Percentiles rank a stretch among this genome's conserved stretches.
These are phyloP conservation scores for Boehmeria nivea DNA, from an alignment of 306 rosid genomes.

Conservation along the genomic window DNA sequence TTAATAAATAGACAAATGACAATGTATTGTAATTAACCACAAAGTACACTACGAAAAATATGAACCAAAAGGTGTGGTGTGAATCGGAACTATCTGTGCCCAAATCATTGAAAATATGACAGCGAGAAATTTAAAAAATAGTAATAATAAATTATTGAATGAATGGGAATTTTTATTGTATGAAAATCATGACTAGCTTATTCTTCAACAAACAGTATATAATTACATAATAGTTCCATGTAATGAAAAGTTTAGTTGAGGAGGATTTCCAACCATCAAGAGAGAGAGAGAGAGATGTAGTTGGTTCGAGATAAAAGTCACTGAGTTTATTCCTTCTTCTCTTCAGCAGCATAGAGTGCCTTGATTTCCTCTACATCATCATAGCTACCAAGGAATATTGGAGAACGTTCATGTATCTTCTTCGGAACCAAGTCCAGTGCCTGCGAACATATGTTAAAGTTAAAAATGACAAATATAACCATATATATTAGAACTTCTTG, in stretches of 20 bases:
- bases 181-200: neutral
- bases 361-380: constrained; percentile 87
- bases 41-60: too few species aligned
- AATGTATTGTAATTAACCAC: too few species aligned
- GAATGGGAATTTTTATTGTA: neutral
- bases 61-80: too few species aligned
- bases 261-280: neutral
- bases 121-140: too few species aligned
- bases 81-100: too few species aligned
- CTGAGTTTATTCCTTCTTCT: constrained; percentile 22
- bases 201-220: constrained; percentile 3
- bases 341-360: constrained; percentile 64
- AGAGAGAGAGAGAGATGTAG: constrained; percentile 1
- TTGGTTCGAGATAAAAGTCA: neutral
- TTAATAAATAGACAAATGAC: too few species aligned
- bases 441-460: constrained; percentile 48
- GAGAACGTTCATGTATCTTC: constrained; percentile 76
- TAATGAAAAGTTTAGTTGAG: neutral
- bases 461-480: neutral
- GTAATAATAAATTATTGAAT: too few species aligned
- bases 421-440: constrained; percentile 77
- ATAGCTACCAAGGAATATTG: constrained; percentile 82
- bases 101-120: too few species aligned
- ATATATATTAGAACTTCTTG: too few species aligned
- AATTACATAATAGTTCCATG: constrained; percentile 4